Evolutionary conservation across 768 basidiomycete genomes (phyloP), one percentile per base, ranked within the genome.

Genomic region (Lactarius hengduanensis): DNA sequence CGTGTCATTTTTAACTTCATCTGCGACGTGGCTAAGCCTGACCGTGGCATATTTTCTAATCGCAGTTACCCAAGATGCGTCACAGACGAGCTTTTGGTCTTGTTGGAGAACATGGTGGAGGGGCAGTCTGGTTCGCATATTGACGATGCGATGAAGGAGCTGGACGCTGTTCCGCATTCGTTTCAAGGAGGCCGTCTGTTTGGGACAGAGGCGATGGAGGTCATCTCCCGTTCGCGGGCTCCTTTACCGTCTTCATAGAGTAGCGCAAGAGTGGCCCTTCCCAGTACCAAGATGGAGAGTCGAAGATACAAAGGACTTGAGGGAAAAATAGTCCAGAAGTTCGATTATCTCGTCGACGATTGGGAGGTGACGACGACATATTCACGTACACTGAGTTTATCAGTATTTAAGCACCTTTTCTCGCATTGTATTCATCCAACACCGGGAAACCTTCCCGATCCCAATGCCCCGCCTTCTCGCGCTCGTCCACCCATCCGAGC

Each of bases 1-100:
- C 26, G 26, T 26, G 26, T 71, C 71, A 3, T 69, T 65, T 5
- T 77, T 69, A n/a, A 75, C 75, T 16, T 65, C 69, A 20, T 43
- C 43, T 43, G 20, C 43, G 43, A 43, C 18, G 5, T 43, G 26
- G 26, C 26, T 26, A 26, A 26, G 26, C 26, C 26, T 26, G 26
- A 26, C 26, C 26, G 26, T 26, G 16, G 22, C 36, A 6, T 8
- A 11, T 1, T 18, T 5, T 26, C 34, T 13, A 20, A 10, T 53
- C 5, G 6, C 22, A 2, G 4, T 22, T 47, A 15, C n/a, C 59
- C 64, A 38, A 16, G 9, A 10, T 63, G 50, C 45, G 36, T 66
- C 4, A 20, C 22, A 3, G 62, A 63, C n/a, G 36, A 54, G 18
- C 36, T 66, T 6, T 55, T 57, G 47, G 22, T 15, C 20, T 18